Evolutionary conservation across 1,139 yeast genomes (phyloP).

Genomic region (Wickerhamomyces sp.): DNA sequence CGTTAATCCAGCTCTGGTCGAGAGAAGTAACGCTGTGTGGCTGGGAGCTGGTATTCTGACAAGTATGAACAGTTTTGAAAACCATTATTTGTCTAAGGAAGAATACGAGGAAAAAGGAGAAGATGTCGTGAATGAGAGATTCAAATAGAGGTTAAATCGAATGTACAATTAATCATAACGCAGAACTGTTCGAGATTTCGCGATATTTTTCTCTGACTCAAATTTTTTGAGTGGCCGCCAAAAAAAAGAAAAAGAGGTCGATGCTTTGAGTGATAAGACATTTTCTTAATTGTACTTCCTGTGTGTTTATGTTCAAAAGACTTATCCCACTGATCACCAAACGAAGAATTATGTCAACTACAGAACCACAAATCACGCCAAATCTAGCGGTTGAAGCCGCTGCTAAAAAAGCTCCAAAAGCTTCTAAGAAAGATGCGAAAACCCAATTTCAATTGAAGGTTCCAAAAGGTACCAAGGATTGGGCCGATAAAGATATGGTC

Average conservation of each 20-base stretch:
- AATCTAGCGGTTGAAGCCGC: conserved; percentile 9
- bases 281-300: not conserved
- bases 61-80: conserved; percentile 38
- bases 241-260: not conserved
- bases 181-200: no score
- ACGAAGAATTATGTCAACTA: conserved; percentile 13
- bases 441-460: conserved; percentile 73
- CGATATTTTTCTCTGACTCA: no score
- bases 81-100: conserved; percentile 48
- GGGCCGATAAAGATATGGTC: conserved; percentile 98
- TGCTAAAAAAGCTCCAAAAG: conserved; percentile 6
- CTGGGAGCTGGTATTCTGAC: conserved; percentile 63
- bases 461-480: conserved; percentile 96
- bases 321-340: conserved; percentile 3
- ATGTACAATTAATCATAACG: not conserved
- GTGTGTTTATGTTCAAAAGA: conserved; percentile 7
- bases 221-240: no score
- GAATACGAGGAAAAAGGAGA: conserved; percentile 61
- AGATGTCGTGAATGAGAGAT: conserved; percentile 50
- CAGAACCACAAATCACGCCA: conserved; percentile 5
- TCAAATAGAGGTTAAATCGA: conserved; percentile 22
- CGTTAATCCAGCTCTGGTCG: conserved; percentile 33
- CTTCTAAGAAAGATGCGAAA: conserved; percentile 28
- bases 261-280: no score
- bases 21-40: conserved; percentile 58